These are phyloP conservation scores for Leccinum huronense DNA, from an alignment of 1,284 basidiomycete genomes.

Conservation along the genomic window DNA sequence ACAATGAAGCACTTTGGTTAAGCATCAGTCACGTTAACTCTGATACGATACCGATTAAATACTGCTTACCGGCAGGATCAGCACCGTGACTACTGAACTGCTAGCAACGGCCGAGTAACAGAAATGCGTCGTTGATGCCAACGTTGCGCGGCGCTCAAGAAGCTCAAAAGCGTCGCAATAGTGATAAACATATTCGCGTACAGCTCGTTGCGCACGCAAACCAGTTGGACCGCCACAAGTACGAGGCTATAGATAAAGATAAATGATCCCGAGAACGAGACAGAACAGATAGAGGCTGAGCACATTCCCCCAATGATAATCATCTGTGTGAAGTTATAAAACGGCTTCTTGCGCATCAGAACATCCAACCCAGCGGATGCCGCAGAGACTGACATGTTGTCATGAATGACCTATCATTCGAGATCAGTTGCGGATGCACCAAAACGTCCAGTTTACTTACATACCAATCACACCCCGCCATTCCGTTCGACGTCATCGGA, in stretches of 20 bases:
- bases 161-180: slow-evolving; percentile 77
- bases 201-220: slow-evolving; percentile 76
- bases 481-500: too few relatives aligned
- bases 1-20: slow-evolving; percentile 70
- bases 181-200: slow-evolving; percentile 87
- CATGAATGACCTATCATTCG: slow-evolving; percentile 70
- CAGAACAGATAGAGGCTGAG: slow-evolving; percentile 74
- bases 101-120: slow-evolving; percentile 89
- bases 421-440: slow-evolving; percentile 4
- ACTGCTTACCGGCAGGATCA: slow-evolving; percentile 75
- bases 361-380: slow-evolving; percentile 73
- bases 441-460: slow-evolving; percentile 37
- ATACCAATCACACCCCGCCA: slow-evolving; percentile 50
- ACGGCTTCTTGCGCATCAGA: slow-evolving; percentile 68
- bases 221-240: slow-evolving; percentile 72
- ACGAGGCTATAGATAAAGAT: slow-evolving; percentile 65
- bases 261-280: slow-evolving; percentile 75
- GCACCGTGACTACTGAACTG: slow-evolving; percentile 64
- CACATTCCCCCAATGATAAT: slow-evolving; percentile 81
- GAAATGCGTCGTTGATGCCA: slow-evolving; percentile 69
- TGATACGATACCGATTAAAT: background rate
- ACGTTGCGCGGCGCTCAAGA: slow-evolving; percentile 64
- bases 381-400: slow-evolving; percentile 78
- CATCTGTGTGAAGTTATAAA: slow-evolving; percentile 67
- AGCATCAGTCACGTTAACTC: background rate